Base-by-base conservation (phyloP, 2,329 filamentous ascomycete species). In the Biscogniauxia marginata region DNA sequence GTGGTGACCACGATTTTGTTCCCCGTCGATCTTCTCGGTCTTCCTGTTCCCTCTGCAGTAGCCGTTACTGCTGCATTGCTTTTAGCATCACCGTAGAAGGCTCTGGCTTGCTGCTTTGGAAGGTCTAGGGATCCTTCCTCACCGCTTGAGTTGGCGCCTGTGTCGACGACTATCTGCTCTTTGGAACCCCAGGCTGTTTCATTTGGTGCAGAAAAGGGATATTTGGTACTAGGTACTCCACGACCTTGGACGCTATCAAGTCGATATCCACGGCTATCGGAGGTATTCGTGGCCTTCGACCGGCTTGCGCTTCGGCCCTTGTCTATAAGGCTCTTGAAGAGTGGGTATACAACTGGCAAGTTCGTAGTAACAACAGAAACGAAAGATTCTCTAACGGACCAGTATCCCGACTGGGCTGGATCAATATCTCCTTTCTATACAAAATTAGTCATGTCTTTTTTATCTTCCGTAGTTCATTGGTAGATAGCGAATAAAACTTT, bases 301-400 rank as follows among this genome's bases (percentile, higher is more conserved):
- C 45, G 58, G 9, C 46, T 59, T 9, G 46, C 46, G 16, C 47
- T 66, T 7, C 59, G 49, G 3, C 59, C 58, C 39, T 65, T 67
- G 7, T 68, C 64, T 7, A 69, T 58, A 11, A 61, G 55, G 1
- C 30, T 57, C 50, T 59, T 63, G 54, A 70, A 65, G 4, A 73
- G 64, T 8, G 73, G 71, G 49, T 75, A 74, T 6, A 76, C 61
- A 67, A 75, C 73, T 2, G 74, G 74, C 60, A 74, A 64, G 54
- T 76, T 75, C 13, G 73, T 73, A 44, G 75, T 61, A 22, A 74
- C 70, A 13, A 74, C 65, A 5, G 72, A 73, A 50, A 76, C 73
- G 57, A 76, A 76, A 0, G 72, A 73, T 58, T 75, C 74, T 24
- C 74, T 68, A 53, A 74, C 67, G 24, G 74, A 73, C 74, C 74